Conservation (phyloP, 139 green algal genomes). For the Klebsormidium nitens region DNA sequence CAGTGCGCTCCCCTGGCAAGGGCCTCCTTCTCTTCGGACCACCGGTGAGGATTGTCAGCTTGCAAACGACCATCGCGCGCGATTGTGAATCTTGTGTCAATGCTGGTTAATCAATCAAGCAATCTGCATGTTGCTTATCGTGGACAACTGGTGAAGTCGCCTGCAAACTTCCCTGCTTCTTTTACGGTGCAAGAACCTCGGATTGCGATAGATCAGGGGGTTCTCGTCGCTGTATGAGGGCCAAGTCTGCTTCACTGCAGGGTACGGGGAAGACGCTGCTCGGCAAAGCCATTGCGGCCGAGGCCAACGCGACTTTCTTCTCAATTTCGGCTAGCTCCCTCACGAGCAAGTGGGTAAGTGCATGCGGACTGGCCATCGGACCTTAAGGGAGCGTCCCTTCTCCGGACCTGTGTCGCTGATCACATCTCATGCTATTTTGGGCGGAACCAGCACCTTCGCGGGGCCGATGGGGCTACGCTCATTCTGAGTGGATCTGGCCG, state of each 20-base stretch:
- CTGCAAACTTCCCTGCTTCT: too few species aligned
- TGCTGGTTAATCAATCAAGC: too few species aligned
- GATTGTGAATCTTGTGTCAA: neutral
- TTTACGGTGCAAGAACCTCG: too few species aligned
- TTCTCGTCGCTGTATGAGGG: too few species aligned
- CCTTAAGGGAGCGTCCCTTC: too few species aligned
- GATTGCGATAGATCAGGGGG: too few species aligned
- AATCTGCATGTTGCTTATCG: too few species aligned
- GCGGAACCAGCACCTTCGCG: neutral
- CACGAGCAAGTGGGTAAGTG: conserved; percentile 85
- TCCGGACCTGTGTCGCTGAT: neutral
- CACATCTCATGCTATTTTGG: neutral
- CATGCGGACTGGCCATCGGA: too few species aligned
- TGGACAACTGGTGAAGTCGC: too few species aligned
- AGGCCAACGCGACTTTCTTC: conserved; percentile 98
- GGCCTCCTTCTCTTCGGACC: conserved; percentile 90
- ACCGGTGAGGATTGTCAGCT: conserved; percentile 42
- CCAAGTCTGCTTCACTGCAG: conserved; percentile 4
- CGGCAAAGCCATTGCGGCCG: conserved; percentile 85
- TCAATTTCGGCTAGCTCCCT: conserved; percentile 88
- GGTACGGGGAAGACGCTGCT: conserved; percentile 96
- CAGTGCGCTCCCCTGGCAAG: conserved; percentile 74
- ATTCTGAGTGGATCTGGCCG: too few species aligned
- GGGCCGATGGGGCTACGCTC: neutral
- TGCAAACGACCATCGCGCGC: neutral